Evolutionary conservation across 768 basidiomycete species (phyloP).

Genomic region (Kockovaella imperatae): DNA sequence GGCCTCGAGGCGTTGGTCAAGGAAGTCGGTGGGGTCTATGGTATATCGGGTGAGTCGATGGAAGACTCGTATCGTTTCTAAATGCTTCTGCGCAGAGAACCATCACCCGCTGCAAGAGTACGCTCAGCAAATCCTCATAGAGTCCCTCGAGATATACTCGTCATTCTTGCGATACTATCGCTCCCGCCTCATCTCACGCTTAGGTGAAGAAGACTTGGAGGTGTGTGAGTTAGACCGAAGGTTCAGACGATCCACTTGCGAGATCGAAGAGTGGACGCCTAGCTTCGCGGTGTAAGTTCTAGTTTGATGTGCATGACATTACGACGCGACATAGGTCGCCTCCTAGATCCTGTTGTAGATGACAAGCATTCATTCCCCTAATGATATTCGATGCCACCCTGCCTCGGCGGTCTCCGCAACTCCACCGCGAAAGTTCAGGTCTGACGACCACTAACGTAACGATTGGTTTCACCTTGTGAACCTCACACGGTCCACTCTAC

Average conservation of each 20-base stretch:
- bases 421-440: too few relatives aligned
- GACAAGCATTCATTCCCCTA: too few relatives aligned
- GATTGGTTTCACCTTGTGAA: too few relatives aligned
- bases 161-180: slow-evolving; percentile 25
- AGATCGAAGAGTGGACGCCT: slow-evolving; percentile 35
- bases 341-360: too few relatives aligned
- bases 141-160: slow-evolving; percentile 29
- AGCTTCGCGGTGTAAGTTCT: slow-evolving; percentile 6
- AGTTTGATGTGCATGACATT: too few relatives aligned
- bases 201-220: slow-evolving; percentile 22
- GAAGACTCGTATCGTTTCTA: neutral
- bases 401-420: too few relatives aligned
- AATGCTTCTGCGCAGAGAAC: slow-evolving; percentile 21
- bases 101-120: slow-evolving; percentile 36
- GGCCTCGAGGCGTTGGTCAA: slow-evolving; percentile 41
- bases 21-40: slow-evolving; percentile 43
- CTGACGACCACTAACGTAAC: too few relatives aligned
- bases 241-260: slow-evolving; percentile 9
- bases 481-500: too few relatives aligned
- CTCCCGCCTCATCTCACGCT: slow-evolving; percentile 11
- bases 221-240: slow-evolving; percentile 23
- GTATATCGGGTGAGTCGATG: slow-evolving; percentile 23
- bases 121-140: slow-evolving; percentile 31
- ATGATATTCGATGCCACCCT: too few relatives aligned
- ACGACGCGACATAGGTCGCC: too few relatives aligned